Evolutionary conservation across 306 rosid species (phyloP).

Genomic region (Begonia peltatifolia): DNA sequence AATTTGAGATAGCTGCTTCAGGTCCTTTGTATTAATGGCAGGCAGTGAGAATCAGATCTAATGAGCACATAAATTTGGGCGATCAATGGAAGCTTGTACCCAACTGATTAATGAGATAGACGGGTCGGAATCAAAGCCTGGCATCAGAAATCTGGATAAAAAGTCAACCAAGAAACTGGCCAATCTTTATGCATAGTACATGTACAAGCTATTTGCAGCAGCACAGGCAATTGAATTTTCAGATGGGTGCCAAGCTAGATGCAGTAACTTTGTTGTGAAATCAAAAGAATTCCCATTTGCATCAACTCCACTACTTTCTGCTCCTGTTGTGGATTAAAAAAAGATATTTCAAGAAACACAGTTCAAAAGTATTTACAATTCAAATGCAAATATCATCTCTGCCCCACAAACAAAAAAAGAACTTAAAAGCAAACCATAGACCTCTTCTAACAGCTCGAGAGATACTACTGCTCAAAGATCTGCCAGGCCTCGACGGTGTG

Average conservation of each 20-base stretch:
- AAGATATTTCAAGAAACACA: too few species aligned
- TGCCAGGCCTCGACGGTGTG: slow-evolving; percentile 89
- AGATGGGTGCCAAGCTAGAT: slow-evolving; percentile 93
- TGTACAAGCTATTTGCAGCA: slow-evolving; percentile 99
- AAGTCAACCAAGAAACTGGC: slow-evolving; percentile 29
- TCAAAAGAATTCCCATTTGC: slow-evolving; percentile 93
- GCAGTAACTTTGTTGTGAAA: slow-evolving; percentile 91
- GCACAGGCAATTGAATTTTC: slow-evolving; percentile 97
- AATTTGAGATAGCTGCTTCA: slow-evolving; percentile 29
- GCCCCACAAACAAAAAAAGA: not conserved
- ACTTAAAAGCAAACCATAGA: slow-evolving; percentile 13
- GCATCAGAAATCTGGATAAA: slow-evolving; percentile 44
- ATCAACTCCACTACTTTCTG: slow-evolving; percentile 69
- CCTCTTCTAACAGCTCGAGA: slow-evolving; percentile 95
- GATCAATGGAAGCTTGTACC: slow-evolving; percentile 36
- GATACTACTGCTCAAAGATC: slow-evolving; percentile 83
- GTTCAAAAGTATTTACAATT: not conserved
- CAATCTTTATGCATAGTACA: slow-evolving; percentile 81
- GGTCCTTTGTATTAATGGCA: not conserved
- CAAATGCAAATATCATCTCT: slow-evolving; percentile 2
- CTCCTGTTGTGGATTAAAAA: slow-evolving; percentile 40
- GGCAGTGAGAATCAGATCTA: not conserved
- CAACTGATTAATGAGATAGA: slow-evolving; percentile 18
- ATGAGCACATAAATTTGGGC: not conserved
- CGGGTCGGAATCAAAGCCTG: slow-evolving; percentile 35